Conservation (phyloP, 2,329 filamentous ascomycete genomes). For the Neopestalotiopsis sp. region DNA sequence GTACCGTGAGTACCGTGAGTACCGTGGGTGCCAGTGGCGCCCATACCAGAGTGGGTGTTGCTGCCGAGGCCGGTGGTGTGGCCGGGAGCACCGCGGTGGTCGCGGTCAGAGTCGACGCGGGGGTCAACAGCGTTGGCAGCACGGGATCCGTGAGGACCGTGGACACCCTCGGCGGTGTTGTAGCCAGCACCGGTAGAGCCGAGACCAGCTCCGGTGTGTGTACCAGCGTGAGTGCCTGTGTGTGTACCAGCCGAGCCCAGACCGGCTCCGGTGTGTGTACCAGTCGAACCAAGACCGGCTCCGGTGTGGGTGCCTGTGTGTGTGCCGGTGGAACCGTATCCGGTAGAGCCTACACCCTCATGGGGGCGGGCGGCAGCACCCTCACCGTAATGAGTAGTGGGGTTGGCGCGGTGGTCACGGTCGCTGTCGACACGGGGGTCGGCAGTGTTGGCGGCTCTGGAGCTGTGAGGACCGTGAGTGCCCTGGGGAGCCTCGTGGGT, state of each 20-base stretch:
- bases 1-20: slow-evolving; percentile 55
- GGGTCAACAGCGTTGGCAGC: slow-evolving; percentile 30
- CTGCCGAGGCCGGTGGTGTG: slow-evolving; percentile 26
- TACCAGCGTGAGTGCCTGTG: slow-evolving; percentile 31
- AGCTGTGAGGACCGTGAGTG: slow-evolving; percentile 34
- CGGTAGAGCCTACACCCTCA: neutral
- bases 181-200: neutral
- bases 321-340: slow-evolving; percentile 26
- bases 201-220: slow-evolving; percentile 1
- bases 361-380: neutral
- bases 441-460: slow-evolving; percentile 12
- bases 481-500: slow-evolving; percentile 33
- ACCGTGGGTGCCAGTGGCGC: neutral
- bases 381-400: slow-evolving; percentile 26
- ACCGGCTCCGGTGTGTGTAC: slow-evolving; percentile 7
- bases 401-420: slow-evolving; percentile 37
- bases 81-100: slow-evolving; percentile 36
- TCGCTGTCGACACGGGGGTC: slow-evolving; percentile 42
- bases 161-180: neutral
- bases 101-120: slow-evolving; percentile 40
- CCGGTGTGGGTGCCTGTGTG: slow-evolving; percentile 34
- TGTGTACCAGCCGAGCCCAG: neutral
- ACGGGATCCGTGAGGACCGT: slow-evolving; percentile 29
- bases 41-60: slow-evolving; percentile 26
- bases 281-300: slow-evolving; percentile 18